phyloP scores from a whole-genome alignment of 2,329 filamentous ascomycete genomes.

The Epichloe baconii region DNA sequence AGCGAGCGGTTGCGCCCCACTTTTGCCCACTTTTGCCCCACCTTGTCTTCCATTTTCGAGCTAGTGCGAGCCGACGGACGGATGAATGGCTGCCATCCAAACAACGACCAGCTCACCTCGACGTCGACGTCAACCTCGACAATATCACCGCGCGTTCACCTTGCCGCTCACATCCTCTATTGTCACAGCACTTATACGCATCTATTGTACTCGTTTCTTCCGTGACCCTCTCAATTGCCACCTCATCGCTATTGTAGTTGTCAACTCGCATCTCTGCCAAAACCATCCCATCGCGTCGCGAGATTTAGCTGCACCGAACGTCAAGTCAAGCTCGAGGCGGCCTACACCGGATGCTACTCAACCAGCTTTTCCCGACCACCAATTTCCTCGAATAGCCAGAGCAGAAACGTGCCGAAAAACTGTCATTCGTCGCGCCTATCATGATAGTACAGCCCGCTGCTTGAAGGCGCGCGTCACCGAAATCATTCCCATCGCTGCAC shows the following conservation, averaged over 20 bases:
- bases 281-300: not conserved
- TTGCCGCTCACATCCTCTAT: not conserved
- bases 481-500: not conserved
- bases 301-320: not conserved
- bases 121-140: not conserved
- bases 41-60: not conserved
- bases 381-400: not conserved
- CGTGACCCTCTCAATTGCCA: not conserved
- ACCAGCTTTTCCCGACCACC: not conserved
- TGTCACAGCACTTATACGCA: not conserved
- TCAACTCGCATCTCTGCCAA: not conserved
- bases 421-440: not conserved
- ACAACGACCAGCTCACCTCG: not conserved
- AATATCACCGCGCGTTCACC: not conserved
- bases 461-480: conserved; percentile 4
- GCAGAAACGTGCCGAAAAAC: not conserved
- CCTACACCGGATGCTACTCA: not conserved
- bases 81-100: not conserved
- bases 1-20: not conserved
- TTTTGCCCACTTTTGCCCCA: no score
- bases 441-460: conserved; percentile 2
- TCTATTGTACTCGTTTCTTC: not conserved
- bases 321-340: not conserved
- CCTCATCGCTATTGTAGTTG: not conserved
- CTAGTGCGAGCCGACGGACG: not conserved